Evolutionary conservation across 345 rosid species (phyloP).

Genomic region (Ceriops tagal): DNA sequence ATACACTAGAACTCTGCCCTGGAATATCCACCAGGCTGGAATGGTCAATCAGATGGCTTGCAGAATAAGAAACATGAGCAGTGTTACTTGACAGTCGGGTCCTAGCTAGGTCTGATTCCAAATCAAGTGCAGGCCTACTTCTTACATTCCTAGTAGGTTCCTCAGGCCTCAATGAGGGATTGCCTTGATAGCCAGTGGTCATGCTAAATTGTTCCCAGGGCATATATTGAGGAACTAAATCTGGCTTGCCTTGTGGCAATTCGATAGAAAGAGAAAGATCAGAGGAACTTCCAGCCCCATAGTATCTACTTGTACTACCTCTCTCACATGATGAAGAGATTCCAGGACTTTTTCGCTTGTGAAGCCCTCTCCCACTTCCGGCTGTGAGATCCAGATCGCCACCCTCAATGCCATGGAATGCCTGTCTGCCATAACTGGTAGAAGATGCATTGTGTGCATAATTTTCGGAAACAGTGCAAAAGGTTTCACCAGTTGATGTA

Average conservation of each 20-base stretch:
- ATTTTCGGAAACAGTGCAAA: constrained; percentile 47
- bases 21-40: constrained; percentile 39
- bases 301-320: constrained; percentile 65
- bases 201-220: constrained; percentile 46
- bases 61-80: constrained; percentile 35
- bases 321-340: constrained; percentile 60
- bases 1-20: constrained; percentile 41
- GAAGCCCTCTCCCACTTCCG: constrained; percentile 56
- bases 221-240: constrained; percentile 44
- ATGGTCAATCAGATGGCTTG: constrained; percentile 43
- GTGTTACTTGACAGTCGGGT: constrained; percentile 42
- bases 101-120: constrained; percentile 48
- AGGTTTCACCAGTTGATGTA: constrained; percentile 39
- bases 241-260: constrained; percentile 46
- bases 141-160: constrained; percentile 73
- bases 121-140: constrained; percentile 61
- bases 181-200: constrained; percentile 43
- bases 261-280: constrained; percentile 50
- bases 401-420: constrained; percentile 44
- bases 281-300: constrained; percentile 58
- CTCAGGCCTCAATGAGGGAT: constrained; percentile 58
- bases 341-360: constrained; percentile 75
- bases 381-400: constrained; percentile 48
- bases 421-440: constrained; percentile 52
- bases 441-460: constrained; percentile 53